A percentile compares a stretch with the other conserved stretches of the same genome.
Conservation (phyloP, 139 green algal species). For the Tetradesmus lagerheimii region DNA sequence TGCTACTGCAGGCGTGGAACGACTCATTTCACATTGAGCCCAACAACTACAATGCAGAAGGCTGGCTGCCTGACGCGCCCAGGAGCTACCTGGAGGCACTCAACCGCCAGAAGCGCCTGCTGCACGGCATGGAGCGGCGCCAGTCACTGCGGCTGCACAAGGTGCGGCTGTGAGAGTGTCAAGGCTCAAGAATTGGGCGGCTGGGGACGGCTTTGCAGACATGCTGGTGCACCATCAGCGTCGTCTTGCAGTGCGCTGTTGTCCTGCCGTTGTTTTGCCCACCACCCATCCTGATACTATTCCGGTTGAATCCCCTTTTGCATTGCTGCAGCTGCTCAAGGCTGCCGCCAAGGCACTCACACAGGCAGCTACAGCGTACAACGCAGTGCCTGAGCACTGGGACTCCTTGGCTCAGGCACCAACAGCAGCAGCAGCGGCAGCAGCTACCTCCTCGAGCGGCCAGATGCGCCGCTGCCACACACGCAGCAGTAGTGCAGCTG, state of each 20-base stretch:
- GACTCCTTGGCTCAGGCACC: background rate
- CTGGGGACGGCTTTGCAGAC: too few relatives aligned
- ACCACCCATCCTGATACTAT: too few relatives aligned
- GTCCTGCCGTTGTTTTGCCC: background rate
- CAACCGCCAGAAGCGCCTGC: conserved; percentile 60
- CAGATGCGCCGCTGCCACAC: background rate
- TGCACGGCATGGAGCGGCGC: conserved; percentile 58
- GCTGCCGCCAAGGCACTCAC: conserved; percentile 23
- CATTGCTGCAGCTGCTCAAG: conserved; percentile 27
- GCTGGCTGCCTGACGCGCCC: conserved; percentile 58
- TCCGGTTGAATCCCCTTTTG: too few relatives aligned
- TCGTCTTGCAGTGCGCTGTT: too few relatives aligned
- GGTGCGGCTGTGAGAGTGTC: conserved; percentile 11
- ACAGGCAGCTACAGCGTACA: background rate
- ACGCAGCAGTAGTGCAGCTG: conserved; percentile 39
- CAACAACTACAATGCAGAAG: conserved; percentile 25
- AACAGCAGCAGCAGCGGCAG: too few relatives aligned
- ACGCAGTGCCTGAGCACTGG: conserved; percentile 18
- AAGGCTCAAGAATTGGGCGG: background rate
- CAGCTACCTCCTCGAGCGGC: background rate
- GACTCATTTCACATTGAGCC: conserved; percentile 50
- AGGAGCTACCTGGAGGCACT: conserved; percentile 59
- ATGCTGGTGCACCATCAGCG: too few relatives aligned
- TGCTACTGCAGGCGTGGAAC: background rate
- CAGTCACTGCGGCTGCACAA: conserved; percentile 54